phyloP scores from a whole-genome alignment of 2,329 filamentous ascomycete species.

The Podosphaera xanthii region DNA sequence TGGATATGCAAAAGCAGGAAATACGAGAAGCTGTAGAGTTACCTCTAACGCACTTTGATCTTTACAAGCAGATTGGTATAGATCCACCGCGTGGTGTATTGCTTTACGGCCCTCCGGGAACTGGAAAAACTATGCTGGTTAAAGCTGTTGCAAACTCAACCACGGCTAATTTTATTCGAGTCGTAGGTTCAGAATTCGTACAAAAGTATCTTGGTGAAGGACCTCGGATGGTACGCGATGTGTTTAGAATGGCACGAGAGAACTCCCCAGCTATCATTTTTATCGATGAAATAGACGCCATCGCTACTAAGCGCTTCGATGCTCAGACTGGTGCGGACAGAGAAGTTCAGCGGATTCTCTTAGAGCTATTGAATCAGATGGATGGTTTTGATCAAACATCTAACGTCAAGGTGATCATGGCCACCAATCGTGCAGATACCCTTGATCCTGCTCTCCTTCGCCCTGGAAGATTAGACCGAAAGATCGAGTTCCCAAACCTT shows the following conservation, averaged over 20 bases:
- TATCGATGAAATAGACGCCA: constrained; percentile 97
- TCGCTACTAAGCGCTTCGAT: constrained; percentile 97
- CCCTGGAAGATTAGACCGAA: constrained; percentile 84
- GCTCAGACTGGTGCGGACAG: constrained; percentile 93
- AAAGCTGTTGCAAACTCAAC: constrained; percentile 98
- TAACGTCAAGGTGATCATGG: constrained; percentile 99
- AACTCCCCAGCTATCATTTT: constrained; percentile 98
- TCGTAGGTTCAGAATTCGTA: constrained; percentile 94
- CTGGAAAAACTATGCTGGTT: constrained; percentile 90
- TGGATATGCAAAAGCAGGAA: constrained; percentile 99
- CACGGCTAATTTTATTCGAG: constrained; percentile 92
- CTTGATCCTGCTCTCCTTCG: constrained; percentile 85
- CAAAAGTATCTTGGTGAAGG: constrained; percentile 98
- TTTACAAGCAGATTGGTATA: constrained; percentile 98
- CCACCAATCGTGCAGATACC: constrained; percentile 93
- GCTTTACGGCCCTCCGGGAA: constrained; percentile 86
- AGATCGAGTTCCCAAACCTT: constrained; percentile 96
- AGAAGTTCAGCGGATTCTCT: constrained; percentile 93
- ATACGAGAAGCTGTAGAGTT: constrained; percentile 95
- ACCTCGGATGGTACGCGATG: constrained; percentile 94
- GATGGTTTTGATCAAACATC: constrained; percentile 97
- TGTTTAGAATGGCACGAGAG: constrained; percentile 96
- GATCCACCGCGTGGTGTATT: constrained; percentile 91
- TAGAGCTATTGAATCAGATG: constrained; percentile 98
- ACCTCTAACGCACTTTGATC: constrained; percentile 84